These are phyloP conservation scores for Turnera subulata DNA, from an alignment of 345 rosid genomes.

Conservation along the genomic window DNA sequence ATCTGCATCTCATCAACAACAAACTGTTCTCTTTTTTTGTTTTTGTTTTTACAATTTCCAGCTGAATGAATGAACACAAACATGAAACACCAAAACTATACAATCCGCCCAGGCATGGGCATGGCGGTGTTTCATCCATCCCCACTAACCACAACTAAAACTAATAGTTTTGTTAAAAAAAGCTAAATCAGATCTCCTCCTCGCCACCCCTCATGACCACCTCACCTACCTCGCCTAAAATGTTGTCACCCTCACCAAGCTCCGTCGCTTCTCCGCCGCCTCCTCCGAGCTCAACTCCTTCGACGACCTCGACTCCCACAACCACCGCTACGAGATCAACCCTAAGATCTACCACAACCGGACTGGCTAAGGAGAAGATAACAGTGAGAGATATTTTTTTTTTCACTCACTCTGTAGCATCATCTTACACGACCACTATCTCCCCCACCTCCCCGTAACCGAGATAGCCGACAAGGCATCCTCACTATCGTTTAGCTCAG, in stretches of 20 bases:
- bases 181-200: conserved; percentile 24
- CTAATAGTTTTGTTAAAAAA: too few species aligned
- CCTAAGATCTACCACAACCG: conserved; percentile 64
- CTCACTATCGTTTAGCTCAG: conserved; percentile 9
- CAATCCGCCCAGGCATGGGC: too few species aligned
- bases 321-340: conserved; percentile 66
- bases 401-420: too few species aligned
- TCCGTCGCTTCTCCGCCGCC: conserved; percentile 83
- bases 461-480: conserved; percentile 4
- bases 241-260: conserved; percentile 70
- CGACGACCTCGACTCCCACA: conserved; percentile 69
- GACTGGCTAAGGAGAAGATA: too few species aligned
- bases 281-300: conserved; percentile 65
- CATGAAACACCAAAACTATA: too few species aligned
- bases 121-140: too few species aligned
- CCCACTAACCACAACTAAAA: too few species aligned
- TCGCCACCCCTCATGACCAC: conserved; percentile 73
- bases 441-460: not conserved
- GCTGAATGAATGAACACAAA: too few species aligned
- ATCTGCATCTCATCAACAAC: too few species aligned
- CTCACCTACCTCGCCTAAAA: conserved; percentile 80
- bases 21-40: too few species aligned
- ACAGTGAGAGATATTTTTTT: too few species aligned
- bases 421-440: not conserved
- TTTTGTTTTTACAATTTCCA: too few species aligned